Evolutionary conservation across 345 rosid species (phyloP).

Genomic region (Psidium guajava): DNA sequence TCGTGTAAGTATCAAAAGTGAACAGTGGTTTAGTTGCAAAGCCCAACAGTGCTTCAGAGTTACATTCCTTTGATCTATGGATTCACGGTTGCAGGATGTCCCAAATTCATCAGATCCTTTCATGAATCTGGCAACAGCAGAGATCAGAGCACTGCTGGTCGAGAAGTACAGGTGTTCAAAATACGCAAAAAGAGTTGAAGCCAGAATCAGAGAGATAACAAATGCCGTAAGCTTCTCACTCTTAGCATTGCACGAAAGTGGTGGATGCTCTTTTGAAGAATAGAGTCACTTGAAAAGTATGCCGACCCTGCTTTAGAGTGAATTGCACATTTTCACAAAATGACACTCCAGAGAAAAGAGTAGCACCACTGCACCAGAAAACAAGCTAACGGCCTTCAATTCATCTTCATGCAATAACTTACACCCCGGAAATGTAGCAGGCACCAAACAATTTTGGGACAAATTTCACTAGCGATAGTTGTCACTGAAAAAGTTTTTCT

Average conservation of each 20-base stretch:
- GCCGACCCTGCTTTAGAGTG: background rate
- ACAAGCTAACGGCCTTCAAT: background rate
- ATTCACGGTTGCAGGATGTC: constrained; percentile 31
- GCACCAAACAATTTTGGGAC: background rate
- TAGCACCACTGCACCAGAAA: background rate
- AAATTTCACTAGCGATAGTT: background rate
- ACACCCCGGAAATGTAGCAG: background rate
- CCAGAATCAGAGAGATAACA: constrained; percentile 3
- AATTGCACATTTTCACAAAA: background rate
- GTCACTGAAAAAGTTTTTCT: background rate
- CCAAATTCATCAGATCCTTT: constrained; percentile 28
- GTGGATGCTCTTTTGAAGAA: background rate
- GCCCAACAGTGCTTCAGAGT: background rate
- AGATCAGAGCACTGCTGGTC: constrained; percentile 4
- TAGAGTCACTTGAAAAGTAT: background rate
- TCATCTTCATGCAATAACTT: background rate
- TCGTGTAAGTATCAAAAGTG: constrained; percentile 18
- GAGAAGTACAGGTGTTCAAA: constrained; percentile 8
- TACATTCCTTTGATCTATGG: background rate
- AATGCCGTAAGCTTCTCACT: background rate
- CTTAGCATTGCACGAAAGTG: background rate
- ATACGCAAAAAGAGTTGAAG: constrained; percentile 1
- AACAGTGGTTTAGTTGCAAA: background rate
- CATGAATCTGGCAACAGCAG: constrained; percentile 5
- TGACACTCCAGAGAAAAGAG: background rate